These are phyloP conservation scores for Phytophthora fragariae DNA, from an alignment of 352 stramenopile genomes.

Conservation along the genomic window DNA sequence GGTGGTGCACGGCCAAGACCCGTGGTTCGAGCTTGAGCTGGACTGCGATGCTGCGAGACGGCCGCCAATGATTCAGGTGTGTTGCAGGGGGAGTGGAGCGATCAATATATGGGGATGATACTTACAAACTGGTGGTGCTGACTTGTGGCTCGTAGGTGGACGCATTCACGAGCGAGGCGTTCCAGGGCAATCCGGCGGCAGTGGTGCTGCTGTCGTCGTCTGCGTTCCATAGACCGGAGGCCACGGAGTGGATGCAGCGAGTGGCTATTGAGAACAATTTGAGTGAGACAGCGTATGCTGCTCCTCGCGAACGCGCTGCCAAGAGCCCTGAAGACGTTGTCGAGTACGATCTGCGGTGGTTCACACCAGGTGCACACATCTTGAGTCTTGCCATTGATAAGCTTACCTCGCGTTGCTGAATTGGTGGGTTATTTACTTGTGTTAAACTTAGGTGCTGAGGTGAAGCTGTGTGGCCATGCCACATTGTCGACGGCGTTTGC, in stretches of 20 bases:
- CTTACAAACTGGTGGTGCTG: not conserved
- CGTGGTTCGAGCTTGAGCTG: conserved; percentile 84
- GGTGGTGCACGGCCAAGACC: conserved; percentile 84
- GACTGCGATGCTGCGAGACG: conserved; percentile 49
- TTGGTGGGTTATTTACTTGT: conserved; percentile 1
- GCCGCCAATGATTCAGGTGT: conserved; percentile 54
- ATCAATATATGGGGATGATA: not conserved
- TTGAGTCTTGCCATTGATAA: not conserved
- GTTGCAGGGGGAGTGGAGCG: not conserved
- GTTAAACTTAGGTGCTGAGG: conserved; percentile 54
- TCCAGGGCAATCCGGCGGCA: conserved; percentile 92
- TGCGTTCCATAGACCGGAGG: conserved; percentile 40
- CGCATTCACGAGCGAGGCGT: conserved; percentile 67
- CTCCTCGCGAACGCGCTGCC: conserved; percentile 21
- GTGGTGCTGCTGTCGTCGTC: conserved; percentile 75
- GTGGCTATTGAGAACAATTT: conserved; percentile 94
- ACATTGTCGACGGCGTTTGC: conserved; percentile 88
- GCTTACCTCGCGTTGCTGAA: not conserved
- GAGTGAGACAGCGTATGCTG: conserved; percentile 92
- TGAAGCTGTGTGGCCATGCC: conserved; percentile 93
- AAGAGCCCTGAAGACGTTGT: conserved; percentile 13
- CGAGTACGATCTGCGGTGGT: conserved; percentile 70
- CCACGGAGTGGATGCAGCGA: conserved; percentile 61
- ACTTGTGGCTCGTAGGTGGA: conserved; percentile 53
- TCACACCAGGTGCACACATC: conserved; percentile 51